Evolutionary conservation across 2,329 filamentous ascomycete genomes (phyloP), one percentile per base, ranked within the genome.

Genomic region (Arthrobotrys sphaeroides): DNA sequence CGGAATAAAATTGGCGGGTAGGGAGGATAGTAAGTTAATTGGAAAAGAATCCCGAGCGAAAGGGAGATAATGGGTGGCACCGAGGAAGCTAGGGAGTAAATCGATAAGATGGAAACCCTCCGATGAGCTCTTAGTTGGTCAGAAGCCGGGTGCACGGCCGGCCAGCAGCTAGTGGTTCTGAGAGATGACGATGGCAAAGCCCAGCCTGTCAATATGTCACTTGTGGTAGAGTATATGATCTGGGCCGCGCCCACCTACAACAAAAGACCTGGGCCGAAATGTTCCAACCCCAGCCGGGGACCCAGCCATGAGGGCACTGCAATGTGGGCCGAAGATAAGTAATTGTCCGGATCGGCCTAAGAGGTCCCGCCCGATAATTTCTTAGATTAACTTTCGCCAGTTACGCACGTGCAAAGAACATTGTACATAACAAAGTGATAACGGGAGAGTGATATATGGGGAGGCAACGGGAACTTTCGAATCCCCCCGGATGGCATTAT

Each of bases 121-220:
- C 69, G 69, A 61, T 45, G 69, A 73, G 69, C 69, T 73, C 69
- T 60, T 36, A 62, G 49, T 53, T 40, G 33, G 26, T 28, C 42
- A 33, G 43, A 65, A 20, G 31, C 47, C 24, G 43, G 20, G 42
- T 22, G 7, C 38, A 22, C 33, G n/a, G n/a, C n/a, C n/a, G n/a
- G n/a, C n/a, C n/a, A n/a, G n/a, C n/a, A 55, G 33, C 24, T 24
- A n/a, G 36, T 13, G 20, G 22, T 57, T 43, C 33, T 26, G 18
- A 36, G 36, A 18, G 18, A 55, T 13, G 31, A 38, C 31, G 18
- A 38, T 38, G 51, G 51, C 31, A 55, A 55, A 55, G 31, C 43
- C 60, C 31, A 66, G 47, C 61, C 47, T 55, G 45, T 55, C 45
- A 45, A 55, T 22, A 53, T 62, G 40, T 62, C 59, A 62, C 22